Evolutionary conservation across 306 rosid genomes (phyloP).

Genomic region (Cucumis cinereus): DNA sequence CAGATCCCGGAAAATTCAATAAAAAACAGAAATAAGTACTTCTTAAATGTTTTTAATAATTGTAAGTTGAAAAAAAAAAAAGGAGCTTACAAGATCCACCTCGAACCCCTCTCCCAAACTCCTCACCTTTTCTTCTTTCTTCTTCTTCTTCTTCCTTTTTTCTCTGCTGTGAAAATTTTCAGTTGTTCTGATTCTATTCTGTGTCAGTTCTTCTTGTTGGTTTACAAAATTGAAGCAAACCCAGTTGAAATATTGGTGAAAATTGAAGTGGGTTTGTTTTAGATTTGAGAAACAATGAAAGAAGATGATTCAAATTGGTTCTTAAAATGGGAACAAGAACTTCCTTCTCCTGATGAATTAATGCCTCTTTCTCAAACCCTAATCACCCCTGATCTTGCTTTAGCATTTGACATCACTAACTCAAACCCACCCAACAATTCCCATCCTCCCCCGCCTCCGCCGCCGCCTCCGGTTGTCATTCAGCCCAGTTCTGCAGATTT

Average conservation of each 20-base stretch:
- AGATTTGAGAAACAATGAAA: slow-evolving; percentile 36
- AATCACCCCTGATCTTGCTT: slow-evolving; percentile 85
- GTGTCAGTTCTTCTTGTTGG: neutral
- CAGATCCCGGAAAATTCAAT: neutral
- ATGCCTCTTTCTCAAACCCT: slow-evolving; percentile 93
- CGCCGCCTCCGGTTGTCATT: neutral
- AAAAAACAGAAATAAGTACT: neutral
- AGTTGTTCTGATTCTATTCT: neutral
- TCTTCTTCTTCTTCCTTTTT: neutral
- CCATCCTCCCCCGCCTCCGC: slow-evolving; percentile 11
- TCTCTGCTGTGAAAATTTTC: neutral
- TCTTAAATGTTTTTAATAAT: neutral
- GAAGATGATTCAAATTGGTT: slow-evolving; percentile 92
- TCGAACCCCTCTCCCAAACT: slow-evolving; percentile 10
- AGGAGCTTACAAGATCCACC: slow-evolving; percentile 7
- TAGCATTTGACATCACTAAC: slow-evolving; percentile 68
- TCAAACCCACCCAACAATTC: slow-evolving; percentile 10
- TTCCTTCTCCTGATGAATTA: slow-evolving; percentile 64
- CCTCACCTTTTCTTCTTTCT: neutral
- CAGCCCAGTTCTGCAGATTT: slow-evolving; percentile 65
- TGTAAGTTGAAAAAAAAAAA: neutral
- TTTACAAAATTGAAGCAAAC: neutral
- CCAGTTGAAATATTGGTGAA: neutral
- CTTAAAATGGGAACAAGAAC: slow-evolving; percentile 68
- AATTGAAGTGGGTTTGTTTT: slow-evolving; percentile 5